A percentile compares a stretch with the other conserved stretches of the same genome.
These are phyloP conservation scores for Yarrowia keelungensis DNA, from an alignment of 805 yeast species.

Conservation along the genomic window DNA sequence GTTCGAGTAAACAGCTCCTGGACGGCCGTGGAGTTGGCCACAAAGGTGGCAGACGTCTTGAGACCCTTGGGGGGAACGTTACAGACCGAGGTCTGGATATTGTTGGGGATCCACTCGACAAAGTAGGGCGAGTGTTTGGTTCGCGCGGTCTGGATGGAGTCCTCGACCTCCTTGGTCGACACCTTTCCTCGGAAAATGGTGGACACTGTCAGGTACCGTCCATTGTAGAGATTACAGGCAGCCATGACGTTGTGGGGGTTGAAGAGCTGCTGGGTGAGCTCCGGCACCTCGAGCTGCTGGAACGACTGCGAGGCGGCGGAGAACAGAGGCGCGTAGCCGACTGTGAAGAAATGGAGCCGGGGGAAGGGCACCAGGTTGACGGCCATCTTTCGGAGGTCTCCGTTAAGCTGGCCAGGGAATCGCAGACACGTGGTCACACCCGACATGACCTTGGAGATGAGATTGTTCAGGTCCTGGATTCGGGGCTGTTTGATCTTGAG, in stretches of 20 bases:
- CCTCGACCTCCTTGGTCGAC: conserved; percentile 92
- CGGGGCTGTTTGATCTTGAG: conserved; percentile 80
- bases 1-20: conserved; percentile 91
- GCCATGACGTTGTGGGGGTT: conserved; percentile 96
- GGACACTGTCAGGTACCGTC: conserved; percentile 91
- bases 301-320: conserved; percentile 81
- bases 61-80: conserved; percentile 87
- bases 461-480: conserved; percentile 78
- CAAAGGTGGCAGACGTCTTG: conserved; percentile 89
- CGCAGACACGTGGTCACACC: conserved; percentile 95
- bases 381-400: conserved; percentile 90
- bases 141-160: conserved; percentile 87
- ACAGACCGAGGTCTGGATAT: conserved; percentile 94
- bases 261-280: conserved; percentile 93
- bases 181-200: conserved; percentile 95
- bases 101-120: conserved; percentile 97
- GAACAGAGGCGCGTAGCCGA: conserved; percentile 92
- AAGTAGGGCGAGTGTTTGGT: conserved; percentile 80
- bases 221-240: conserved; percentile 90
- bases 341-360: conserved; percentile 94
- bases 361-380: conserved; percentile 96
- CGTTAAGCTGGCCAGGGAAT: conserved; percentile 94
- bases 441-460: conserved; percentile 91
- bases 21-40: conserved; percentile 93
- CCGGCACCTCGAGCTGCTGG: conserved; percentile 88